Base-by-base conservation (phyloP, 2,329 filamentous ascomycete genomes). In the Colletotrichum spaethianum region DNA sequence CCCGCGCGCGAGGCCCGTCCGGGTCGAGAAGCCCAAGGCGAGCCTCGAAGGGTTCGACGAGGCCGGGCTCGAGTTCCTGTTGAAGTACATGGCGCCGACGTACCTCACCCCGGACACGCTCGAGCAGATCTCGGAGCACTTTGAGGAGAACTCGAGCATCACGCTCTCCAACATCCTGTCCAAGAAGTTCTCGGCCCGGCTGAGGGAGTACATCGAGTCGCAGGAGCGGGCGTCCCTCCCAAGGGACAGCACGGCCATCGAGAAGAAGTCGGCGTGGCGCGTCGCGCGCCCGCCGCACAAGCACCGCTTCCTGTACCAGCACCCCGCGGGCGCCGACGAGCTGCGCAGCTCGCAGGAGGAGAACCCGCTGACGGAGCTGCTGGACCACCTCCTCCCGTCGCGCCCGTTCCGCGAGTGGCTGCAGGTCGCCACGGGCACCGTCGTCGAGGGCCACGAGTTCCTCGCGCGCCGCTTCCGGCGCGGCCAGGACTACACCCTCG, bases 61-160 rank as follows among this genome's bases (percentile, higher is more conserved):
- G 79, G 87, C 89, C 20, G 96, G 98, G 76, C 88, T 98, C 40
- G 93, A 96, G 74, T 98, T 98, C 81, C 83, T 99, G 67, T 90
- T 98, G 75, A 92, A 95, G 80, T 99, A 95, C 84, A 92, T 99
- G 79, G 89, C 94, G 18, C 95, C 96, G 0, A 93, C 92, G 16
- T 99, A 98, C 80, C 88, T 99, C 18, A 97, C 94, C 0, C 96
- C 96, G 0, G 95, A 98, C 80, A 96, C 94, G 2, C 89, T 98
- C 18, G 93, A 96, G 73, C 91, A 95, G 78, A 89, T 98, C 67
- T 89, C 91, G 2, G 92, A 94, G 44, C 90, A 93, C 61, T 98
- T 99, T 79, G 88, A 90, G 60, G 92, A 96, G 73, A 90, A 94
- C 76, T 98, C 93, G 2, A 96, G 93, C 74, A 92, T 98, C 63